Conservation (phyloP, 2,329 filamentous ascomycete genomes). For the Metarhizium humberi region DNA sequence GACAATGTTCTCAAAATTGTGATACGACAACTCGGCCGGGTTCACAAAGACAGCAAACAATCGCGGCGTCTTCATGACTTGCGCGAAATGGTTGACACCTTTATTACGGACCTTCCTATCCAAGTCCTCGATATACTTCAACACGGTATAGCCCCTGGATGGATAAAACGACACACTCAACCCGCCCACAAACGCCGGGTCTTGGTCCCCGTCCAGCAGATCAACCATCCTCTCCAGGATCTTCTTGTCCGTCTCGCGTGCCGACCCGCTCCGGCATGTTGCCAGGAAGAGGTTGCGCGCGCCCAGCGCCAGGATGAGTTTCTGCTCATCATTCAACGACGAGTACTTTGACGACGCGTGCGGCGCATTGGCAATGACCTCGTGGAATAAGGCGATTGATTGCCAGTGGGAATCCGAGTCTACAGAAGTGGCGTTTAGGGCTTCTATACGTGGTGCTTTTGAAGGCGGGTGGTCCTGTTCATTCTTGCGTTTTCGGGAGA, state of each 20-base stretch:
- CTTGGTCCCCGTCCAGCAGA: neutral
- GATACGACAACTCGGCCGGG: conserved; percentile 1
- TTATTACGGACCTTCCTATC: conserved; percentile 1
- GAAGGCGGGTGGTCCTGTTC: neutral
- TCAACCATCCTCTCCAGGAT: conserved; percentile 3
- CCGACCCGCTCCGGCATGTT: neutral
- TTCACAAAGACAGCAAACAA: conserved; percentile 8
- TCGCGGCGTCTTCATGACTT: conserved; percentile 3
- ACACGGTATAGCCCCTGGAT: neutral
- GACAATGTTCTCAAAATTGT: conserved; percentile 2
- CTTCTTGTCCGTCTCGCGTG: conserved; percentile 3
- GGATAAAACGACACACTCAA: conserved; percentile 6
- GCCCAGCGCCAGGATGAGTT: conserved; percentile 6
- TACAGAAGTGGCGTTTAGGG: neutral
- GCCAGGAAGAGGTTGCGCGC: conserved; percentile 7
- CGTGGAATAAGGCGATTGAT: conserved; percentile 6
- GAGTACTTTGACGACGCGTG: neutral
- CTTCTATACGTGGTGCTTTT: neutral
- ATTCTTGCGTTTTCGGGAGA: neutral
- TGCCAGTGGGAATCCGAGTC: conserved; percentile 1
- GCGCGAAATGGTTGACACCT: conserved; percentile 5
- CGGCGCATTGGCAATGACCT: conserved; percentile 1
- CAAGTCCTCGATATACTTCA: conserved; percentile 4
- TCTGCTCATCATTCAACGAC: conserved; percentile 2
- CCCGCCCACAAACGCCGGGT: neutral